Evolutionary conservation across 2,329 filamentous ascomycete genomes (phyloP), one percentile per base, ranked within the genome.

Genomic region (Cadophora luteo-olivacea): DNA sequence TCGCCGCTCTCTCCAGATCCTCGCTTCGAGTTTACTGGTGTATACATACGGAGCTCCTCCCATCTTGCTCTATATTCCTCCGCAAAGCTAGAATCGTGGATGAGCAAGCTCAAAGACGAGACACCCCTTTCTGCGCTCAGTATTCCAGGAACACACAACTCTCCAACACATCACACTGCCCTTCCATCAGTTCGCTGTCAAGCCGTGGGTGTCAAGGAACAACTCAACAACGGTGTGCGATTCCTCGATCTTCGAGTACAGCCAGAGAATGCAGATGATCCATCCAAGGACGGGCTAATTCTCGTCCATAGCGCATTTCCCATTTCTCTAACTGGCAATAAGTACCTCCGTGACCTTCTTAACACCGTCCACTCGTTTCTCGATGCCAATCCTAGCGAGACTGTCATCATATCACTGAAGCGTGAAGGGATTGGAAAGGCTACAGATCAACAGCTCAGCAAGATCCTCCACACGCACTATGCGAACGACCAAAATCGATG

Each of bases 61-160:
- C 83, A 86, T 75, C 80, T 91, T 11, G 81, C 87, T 51, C 83
- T 98, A 69, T 89, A 91, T 80, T 92, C 89, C 70, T 93, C 89
- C 5, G 86, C 90, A 19, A 85, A 88, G 65, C 86, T 94, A 61
- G 78, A 88, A 70, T 81, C 84, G 64, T 97, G 96, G 96, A 98
- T 98, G 94, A 81, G 84, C 67, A 85, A 89, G 70, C 84, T 98
- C 52, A 84, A 86, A 69, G 87, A 94, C 75, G 85, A 89, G 24
- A 91, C 88, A 63, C 89, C 93, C 1, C 84, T 98, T 4, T 92
- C 92, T 0, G 86, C 91, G 2, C 87, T 99, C 61, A 96, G 92
- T 61, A 96, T 98, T 71, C 96, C 96, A 0, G 96, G 96, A 72
- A 97, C 96, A 0, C 96, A 99, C 84, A 98, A 99, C 82, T 93